Evolutionary conservation across 495 filamentous ascomycete species (phyloP), one percentile per base, ranked within the genome.

Genomic region (Xylaria longipes): DNA sequence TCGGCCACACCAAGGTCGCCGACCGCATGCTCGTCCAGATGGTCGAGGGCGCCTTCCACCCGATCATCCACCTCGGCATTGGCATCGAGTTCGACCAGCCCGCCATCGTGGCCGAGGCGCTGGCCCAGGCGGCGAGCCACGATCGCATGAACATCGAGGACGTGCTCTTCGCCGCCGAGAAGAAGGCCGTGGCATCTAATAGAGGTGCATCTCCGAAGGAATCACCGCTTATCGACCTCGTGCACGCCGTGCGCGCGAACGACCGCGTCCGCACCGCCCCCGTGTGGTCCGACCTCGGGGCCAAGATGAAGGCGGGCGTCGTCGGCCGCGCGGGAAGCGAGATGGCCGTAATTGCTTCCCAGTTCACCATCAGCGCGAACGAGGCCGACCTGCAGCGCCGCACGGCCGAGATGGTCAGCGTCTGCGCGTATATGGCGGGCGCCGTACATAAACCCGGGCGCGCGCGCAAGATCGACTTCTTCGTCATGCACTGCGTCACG

Each of bases 31-130:
- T 83, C 5, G 71, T 72, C 5, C 73, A 74, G 41, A 72, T 82
- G 57, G 81, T 75, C 67, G 80, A 75, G 33, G 80, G 80, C 15
- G 15, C 72, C 5, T 74, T 65, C 58, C 82, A 83, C 68, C 77
- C 82, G 12, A 70, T 84, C 65, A 84, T 84, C 72, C 82, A 83
- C 56, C 69, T 84, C 22, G 80, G 78, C n/a, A 74, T 80, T n/a
- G 82, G 77, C 39, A 57, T 83, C 43, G 82, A 84, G 66, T 84
- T 83, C 66, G 70, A 80, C 27, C 80, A 78, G 68, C 77, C 81
- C 12, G 65, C 45, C 27, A 72, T 84, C 39, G 71, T 82, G 12
- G 82, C 82, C 14, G 76, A 83, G 71, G 79, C 62, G 5, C 77
- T 84, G 20, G 81, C 83, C 4, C 80, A 81, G 63, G 80, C 82